Evolutionary conservation across 108 stramenopile genomes (phyloP), one percentile per base, ranked within the genome.

Genomic region (Nitzschia sp.): DNA sequence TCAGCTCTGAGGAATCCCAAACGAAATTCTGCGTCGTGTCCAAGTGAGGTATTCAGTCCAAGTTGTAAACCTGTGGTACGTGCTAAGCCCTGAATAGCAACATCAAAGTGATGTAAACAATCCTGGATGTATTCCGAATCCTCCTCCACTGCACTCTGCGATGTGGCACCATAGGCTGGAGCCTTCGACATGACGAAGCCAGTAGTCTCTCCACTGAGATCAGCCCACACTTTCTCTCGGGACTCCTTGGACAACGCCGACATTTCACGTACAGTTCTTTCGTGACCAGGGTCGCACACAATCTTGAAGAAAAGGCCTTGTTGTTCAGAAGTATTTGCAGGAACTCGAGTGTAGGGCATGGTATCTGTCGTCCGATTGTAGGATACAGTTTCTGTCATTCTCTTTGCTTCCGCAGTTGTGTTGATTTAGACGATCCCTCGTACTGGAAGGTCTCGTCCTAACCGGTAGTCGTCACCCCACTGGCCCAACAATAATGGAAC

Each of bases 21-120:
- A 11, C 71, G 76, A 46, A 77, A 73, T 39, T 72, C 34, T 6
- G 26, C 21, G 22, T 65, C 48, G 3, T 70, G 41, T 10, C 61
- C 61, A 37, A 62, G 21, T 9, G 41, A 8, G 10, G 41, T 46
- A 3, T 62, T 17, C 41, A 62, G 8, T 2, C 19, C 61, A 15
- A 62, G 40, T 5, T 62, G 29, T 11, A 62, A 54, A 6, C 19
- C 19, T 43, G 37, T 39, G 0, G n/a, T 43, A 9, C 29, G 61
- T 40, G 43, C 15, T 6, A 62, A n/a, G 11, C 9, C 21, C 7
- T 20, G 14, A 10, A 62, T 21, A 3, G 42, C 61, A 12, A 2
- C 19, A 19, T 62, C 43, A 0, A 62, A 62, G n/a, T 3, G 17
- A 2, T 41, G n/a, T 17, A 62, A 42, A 12, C 22, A 42, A 10